Percentiles rank a stretch among this genome's conserved stretches.
These are phyloP conservation scores for Phyllosticta capitalensis DNA, from an alignment of 2,329 filamentous ascomycete genomes.

Conservation along the genomic window DNA sequence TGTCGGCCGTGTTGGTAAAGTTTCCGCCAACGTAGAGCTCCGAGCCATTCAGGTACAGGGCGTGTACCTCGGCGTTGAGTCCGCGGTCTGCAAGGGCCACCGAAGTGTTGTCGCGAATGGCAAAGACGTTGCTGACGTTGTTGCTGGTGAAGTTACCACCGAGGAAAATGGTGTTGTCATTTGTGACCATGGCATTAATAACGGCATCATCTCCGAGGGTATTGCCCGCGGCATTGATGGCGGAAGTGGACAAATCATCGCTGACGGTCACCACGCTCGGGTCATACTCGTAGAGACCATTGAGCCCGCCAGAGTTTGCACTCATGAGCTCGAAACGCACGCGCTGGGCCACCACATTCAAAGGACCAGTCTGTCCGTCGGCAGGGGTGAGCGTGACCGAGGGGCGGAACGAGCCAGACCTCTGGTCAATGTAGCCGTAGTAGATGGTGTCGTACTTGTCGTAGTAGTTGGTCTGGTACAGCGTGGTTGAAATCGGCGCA, in stretches of 20 bases:
- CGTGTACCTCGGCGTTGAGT: constrained; percentile 67
- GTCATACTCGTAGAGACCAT: constrained; percentile 84
- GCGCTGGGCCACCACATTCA: constrained; percentile 82
- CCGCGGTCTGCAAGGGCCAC: constrained; percentile 58
- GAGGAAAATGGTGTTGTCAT: constrained; percentile 55
- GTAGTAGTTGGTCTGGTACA: constrained; percentile 89
- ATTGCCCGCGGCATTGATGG: constrained; percentile 66
- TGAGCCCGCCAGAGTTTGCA: constrained; percentile 69
- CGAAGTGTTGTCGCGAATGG: constrained; percentile 55
- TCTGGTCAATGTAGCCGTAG: constrained; percentile 72
- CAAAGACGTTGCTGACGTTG: constrained; percentile 66
- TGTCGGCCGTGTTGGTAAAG: constrained; percentile 65
- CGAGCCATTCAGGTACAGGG: constrained; percentile 58
- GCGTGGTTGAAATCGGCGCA: constrained; percentile 45
- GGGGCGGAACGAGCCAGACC: constrained; percentile 63
- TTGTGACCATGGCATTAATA: constrained; percentile 58
- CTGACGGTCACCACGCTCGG: constrained; percentile 52
- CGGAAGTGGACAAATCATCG: constrained; percentile 58
- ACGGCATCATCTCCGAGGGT: constrained; percentile 58
- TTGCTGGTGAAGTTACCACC: constrained; percentile 70
- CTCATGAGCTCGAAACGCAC: constrained; percentile 69
- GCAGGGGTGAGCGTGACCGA: constrained; percentile 68
- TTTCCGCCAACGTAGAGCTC: constrained; percentile 71
- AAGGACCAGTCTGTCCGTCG: constrained; percentile 48
- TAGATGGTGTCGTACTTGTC: constrained; percentile 96